Base-by-base conservation (phyloP, 164 flowering plant genomes). In the Malania oleifera region DNA sequence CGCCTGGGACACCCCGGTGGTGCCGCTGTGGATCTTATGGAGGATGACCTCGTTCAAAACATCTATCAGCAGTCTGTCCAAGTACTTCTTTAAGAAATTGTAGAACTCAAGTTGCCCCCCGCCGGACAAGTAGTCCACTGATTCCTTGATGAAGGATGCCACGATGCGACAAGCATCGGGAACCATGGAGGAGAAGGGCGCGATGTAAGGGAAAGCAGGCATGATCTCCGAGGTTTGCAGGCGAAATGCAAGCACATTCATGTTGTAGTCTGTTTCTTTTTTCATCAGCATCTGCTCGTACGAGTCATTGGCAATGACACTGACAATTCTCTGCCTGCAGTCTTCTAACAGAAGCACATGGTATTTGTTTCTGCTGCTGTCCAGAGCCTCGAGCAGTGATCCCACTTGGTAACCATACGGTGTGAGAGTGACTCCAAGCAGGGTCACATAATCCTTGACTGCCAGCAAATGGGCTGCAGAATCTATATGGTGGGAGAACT, bases 131-230 rank as follows among this genome's bases (percentile, higher is more conserved):
- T 81, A 89, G 70, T 78, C 85, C 44, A 87, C 84, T 31, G 89
- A 91, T 37, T 86, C 93, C 71, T 89, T 86, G 34, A 87, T 80
- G 58, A 87, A 92, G 23, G 96, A 82, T 35, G 84, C 70, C n/a
- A 89, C 86, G 51, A 85, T 73, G 25, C 90, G 91, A 64, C 96
- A 92, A 15, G 66, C 62, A 47, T 89, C 93, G 11, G 95, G 98
- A 24, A 92, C 91, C 72, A 77, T 76, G 65, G 85, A 77, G 58
- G 98, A 92, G 72, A 87, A 92, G 15, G 96, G 89, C 45, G 96
- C 95, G 63, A 86, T 60, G 71, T 79, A 91, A 0, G 96, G 96
- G 59, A 89, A 91, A 50, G 95, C 90, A n/a, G 96, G 95, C 86
- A 80, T 83, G 52, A 79, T 78, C 59, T 89, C 95, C 0, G 92